Conservation (phyloP, 352 stramenopile genomes). For the Phytophthora fragariae region DNA sequence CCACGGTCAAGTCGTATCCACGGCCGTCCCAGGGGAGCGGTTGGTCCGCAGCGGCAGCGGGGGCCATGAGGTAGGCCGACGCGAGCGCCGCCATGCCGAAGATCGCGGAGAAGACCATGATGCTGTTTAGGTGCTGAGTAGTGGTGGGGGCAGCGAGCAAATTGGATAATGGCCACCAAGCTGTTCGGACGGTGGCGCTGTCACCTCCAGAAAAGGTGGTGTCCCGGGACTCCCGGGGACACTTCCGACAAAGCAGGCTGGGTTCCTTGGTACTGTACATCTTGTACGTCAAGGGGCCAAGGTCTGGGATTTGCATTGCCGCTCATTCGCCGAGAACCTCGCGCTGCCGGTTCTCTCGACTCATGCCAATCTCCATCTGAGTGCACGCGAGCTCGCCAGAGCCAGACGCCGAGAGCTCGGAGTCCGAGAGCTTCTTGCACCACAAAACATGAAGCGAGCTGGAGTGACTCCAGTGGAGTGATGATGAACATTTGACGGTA, state of each 20-base stretch:
- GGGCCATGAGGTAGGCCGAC: constrained; percentile 28
- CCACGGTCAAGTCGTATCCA: constrained; percentile 58
- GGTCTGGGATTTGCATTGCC: not conserved
- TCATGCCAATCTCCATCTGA: not conserved
- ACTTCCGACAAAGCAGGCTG: not conserved
- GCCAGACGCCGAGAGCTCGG: not conserved
- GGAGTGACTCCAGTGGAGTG: not conserved
- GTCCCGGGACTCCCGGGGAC: not conserved
- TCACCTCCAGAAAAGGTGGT: not conserved
- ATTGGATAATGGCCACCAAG: constrained; percentile 22
- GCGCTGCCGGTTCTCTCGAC: not conserved
- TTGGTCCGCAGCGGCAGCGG: constrained; percentile 31
- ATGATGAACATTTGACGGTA: too few species aligned
- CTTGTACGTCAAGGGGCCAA: not conserved
- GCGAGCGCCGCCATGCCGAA: constrained; percentile 34
- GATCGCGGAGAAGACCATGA: constrained; percentile 42
- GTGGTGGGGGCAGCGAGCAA: constrained; percentile 8
- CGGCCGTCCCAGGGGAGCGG: constrained; percentile 63
- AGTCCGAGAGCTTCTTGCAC: too few species aligned
- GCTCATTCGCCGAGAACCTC: not conserved
- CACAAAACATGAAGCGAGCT: not conserved
- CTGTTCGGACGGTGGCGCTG: not conserved
- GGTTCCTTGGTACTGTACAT: not conserved
- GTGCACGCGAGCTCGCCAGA: not conserved
- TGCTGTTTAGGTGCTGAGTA: not conserved